These are phyloP conservation scores for Xylariaceae sp. DNA, from an alignment of 2,329 filamentous ascomycete species.

Conservation along the genomic window DNA sequence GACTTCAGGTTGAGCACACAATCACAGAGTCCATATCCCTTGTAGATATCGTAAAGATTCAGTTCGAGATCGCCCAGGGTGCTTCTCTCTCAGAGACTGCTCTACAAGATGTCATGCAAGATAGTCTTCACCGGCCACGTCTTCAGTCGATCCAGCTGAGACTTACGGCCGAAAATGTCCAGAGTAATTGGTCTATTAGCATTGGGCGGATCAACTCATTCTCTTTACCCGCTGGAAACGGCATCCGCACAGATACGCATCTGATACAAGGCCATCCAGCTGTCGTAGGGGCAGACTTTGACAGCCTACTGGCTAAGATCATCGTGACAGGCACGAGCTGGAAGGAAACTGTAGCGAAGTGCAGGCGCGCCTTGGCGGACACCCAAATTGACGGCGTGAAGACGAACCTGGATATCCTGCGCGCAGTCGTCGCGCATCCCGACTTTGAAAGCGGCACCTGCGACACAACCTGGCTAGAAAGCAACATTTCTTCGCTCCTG, in stretches of 20 bases:
- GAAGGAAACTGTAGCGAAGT: conserved; percentile 4
- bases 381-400: conserved; percentile 9
- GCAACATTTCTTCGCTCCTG: conserved; percentile 4
- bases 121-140: conserved; percentile 2
- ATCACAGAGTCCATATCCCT: conserved; percentile 55
- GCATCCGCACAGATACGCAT: conserved; percentile 11
- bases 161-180: conserved; percentile 10
- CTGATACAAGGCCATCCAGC: conserved; percentile 3
- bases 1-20: conserved; percentile 73
- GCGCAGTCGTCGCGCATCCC: conserved; percentile 6
- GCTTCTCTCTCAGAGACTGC: conserved; percentile 3
- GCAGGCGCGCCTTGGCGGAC: conserved; percentile 11
- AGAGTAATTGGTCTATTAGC: conserved; percentile 11
- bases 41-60: conserved; percentile 10
- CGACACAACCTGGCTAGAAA: conserved; percentile 12
- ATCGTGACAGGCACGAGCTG: conserved; percentile 5
- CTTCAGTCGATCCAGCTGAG: conserved; percentile 9
- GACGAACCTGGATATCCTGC: conserved; percentile 10
- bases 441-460: conserved; percentile 7
- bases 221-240: conserved; percentile 8
- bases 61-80: conserved; percentile 11
- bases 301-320: conserved; percentile 12
- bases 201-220: conserved; percentile 8
- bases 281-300: conserved; percentile 7
- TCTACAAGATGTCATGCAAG: conserved; percentile 2